Evolutionary conservation across 805 yeast genomes (phyloP).

Genomic region (Cephaloascus albidus): DNA sequence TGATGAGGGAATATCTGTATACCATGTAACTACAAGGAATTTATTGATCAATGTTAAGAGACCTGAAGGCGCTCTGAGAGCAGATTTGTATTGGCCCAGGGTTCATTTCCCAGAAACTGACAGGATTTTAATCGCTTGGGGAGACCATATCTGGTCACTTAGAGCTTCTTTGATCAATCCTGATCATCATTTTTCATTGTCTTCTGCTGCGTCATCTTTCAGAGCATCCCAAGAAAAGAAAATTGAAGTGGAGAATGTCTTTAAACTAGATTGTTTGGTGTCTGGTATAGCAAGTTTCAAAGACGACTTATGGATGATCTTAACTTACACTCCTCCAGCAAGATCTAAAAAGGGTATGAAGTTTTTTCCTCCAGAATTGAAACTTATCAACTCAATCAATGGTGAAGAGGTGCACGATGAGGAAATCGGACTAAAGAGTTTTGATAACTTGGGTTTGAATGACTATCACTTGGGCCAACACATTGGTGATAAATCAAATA

Average conservation of each 20-base stretch:
- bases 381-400: conserved; percentile 51
- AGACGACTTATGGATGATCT: conserved; percentile 58
- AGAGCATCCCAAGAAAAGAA: conserved; percentile 33
- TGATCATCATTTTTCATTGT: conserved; percentile 29
- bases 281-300: conserved; percentile 74
- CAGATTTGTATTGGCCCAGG: conserved; percentile 82
- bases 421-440: conserved; percentile 57
- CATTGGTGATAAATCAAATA: conserved; percentile 25
- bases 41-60: conserved; percentile 43
- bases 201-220: conserved; percentile 45
- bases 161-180: conserved; percentile 25
- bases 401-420: conserved; percentile 75
- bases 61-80: conserved; percentile 48
- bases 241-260: conserved; percentile 39
- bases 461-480: conserved; percentile 65
- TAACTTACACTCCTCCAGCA: conserved; percentile 40
- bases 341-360: conserved; percentile 9
- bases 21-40: conserved; percentile 43
- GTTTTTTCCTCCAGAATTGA: conserved; percentile 61
- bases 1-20: conserved; percentile 68
- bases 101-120: conserved; percentile 57
- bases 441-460: conserved; percentile 57
- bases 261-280: conserved; percentile 42
- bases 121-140: conserved; percentile 77
- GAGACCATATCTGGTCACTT: conserved; percentile 63